Evolutionary conservation across 225 moss, liverwort and hornwort genomes (phyloP).

Genomic region (Asterella californica): DNA sequence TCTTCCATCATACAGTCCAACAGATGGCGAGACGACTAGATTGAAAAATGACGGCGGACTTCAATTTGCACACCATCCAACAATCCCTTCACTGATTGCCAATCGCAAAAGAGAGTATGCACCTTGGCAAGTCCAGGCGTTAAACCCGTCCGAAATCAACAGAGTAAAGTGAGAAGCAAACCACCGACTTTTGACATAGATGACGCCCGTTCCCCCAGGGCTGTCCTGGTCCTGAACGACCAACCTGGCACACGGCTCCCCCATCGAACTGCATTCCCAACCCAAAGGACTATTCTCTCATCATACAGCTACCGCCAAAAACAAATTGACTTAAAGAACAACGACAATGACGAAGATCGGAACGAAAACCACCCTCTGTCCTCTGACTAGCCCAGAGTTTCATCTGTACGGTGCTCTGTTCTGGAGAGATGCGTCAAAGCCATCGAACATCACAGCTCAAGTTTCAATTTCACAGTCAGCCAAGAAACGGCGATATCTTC

Average conservation of each 20-base stretch:
- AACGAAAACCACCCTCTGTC: too few species aligned
- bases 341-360: too few species aligned
- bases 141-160: conserved; percentile 38
- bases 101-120: background rate
- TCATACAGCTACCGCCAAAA: too few species aligned
- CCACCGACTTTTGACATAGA: conserved; percentile 48
- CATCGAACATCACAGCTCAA: too few species aligned
- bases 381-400: too few species aligned
- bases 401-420: too few species aligned
- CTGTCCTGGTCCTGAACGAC: conserved; percentile 29
- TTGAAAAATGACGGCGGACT: background rate
- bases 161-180: conserved; percentile 30
- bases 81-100: background rate
- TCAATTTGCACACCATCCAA: background rate
- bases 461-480: too few species aligned
- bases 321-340: too few species aligned
- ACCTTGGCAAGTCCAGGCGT: conserved; percentile 44
- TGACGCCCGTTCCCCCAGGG: conserved; percentile 22
- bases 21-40: background rate
- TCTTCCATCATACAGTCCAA: background rate
- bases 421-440: too few species aligned
- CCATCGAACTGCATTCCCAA: conserved; percentile 1
- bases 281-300: too few species aligned
- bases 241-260: conserved; percentile 35
- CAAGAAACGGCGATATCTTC: too few species aligned